Base-by-base conservation (phyloP, 2,329 filamentous ascomycete species). In the Thelonectria rubi region DNA sequence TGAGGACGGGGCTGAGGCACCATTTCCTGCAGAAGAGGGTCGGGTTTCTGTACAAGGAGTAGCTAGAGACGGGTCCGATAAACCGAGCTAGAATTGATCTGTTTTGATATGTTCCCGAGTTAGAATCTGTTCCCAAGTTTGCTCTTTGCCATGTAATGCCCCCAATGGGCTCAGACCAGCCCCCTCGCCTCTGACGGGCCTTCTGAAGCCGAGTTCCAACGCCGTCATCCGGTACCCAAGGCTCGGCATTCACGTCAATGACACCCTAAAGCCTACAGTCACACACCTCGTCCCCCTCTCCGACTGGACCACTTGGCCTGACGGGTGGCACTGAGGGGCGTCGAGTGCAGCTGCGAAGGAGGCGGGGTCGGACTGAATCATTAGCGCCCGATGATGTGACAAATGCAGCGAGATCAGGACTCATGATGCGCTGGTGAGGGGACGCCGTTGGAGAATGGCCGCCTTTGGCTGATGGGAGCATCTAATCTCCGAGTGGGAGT, bases 1-100 rank as follows among this genome's bases (percentile, higher is more conserved):
- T 72, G 59, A 64, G 72, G 39, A 66, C 68, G 1, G 65, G 70
- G 12, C 26, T 72, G 50, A 67, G 61, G 56, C 71, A 70, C 17
- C 57, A 70, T 34, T 20, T 65, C 9, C 47, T 75, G 42, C 69
- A 66, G 60, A 64, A 67, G 65, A 63, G 64, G 7, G 60, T 63
- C 1, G 72, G 72, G 0, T 71, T 63, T 42, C 50, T 74, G 11
- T 66, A 72, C 56, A 71, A 62, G 20, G 43, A 53, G n/a, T 53
- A 53, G 17, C 11, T 5, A 9, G 7, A 18, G 6, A 55, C n/a
- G n/a, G n/a, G n/a, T n/a, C n/a, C n/a, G n/a, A n/a, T n/a, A n/a
- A n/a, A n/a, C n/a, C n/a, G n/a, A n/a, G n/a, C n/a, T n/a, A n/a
- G n/a, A n/a, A n/a, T n/a, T n/a, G n/a, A n/a, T n/a, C n/a, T n/a